Conservation (phyloP, 2,329 filamentous ascomycete genomes). For the Zymoseptoria pseudotritici region DNA sequence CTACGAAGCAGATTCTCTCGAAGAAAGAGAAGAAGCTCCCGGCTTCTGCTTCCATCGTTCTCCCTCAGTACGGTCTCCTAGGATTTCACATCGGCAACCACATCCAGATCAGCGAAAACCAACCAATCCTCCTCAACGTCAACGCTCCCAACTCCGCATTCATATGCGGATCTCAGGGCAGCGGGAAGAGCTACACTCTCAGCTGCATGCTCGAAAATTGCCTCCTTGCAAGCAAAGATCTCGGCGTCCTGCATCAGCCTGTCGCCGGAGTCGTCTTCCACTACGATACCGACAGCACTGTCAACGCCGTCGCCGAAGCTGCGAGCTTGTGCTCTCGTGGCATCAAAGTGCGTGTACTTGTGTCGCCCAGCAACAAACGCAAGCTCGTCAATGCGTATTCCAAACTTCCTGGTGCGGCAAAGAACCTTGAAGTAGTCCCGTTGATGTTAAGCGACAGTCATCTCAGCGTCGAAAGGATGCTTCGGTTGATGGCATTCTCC, state of each 20-base stretch:
- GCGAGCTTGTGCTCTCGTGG: conserved; percentile 45
- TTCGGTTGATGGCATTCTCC: conserved; percentile 48
- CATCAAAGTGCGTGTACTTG: conserved; percentile 45
- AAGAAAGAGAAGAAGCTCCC: background rate
- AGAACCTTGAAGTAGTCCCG: conserved; percentile 39
- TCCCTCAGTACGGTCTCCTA: conserved; percentile 23
- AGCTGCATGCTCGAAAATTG: conserved; percentile 55
- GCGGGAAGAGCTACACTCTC: conserved; percentile 55
- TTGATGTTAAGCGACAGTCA: conserved; percentile 41
- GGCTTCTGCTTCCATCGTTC: background rate
- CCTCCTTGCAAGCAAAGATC: conserved; percentile 37
- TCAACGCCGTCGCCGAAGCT: conserved; percentile 48
- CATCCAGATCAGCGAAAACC: conserved; percentile 3
- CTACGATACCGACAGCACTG: conserved; percentile 46
- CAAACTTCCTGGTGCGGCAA: conserved; percentile 27
- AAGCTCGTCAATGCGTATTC: conserved; percentile 39
- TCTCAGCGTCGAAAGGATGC: conserved; percentile 47
- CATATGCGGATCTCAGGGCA: conserved; percentile 57
- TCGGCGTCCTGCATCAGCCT: conserved; percentile 43
- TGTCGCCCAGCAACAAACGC: conserved; percentile 42
- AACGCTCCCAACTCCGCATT: conserved; percentile 52
- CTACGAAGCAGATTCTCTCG: background rate
- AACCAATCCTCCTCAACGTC: conserved; percentile 44
- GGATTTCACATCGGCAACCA: conserved; percentile 18
- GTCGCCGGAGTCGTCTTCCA: conserved; percentile 55